A percentile compares a stretch with the other conserved stretches of the same genome.
Conservation (phyloP, 768 basidiomycete genomes). For the Lentinula guzmanii region DNA sequence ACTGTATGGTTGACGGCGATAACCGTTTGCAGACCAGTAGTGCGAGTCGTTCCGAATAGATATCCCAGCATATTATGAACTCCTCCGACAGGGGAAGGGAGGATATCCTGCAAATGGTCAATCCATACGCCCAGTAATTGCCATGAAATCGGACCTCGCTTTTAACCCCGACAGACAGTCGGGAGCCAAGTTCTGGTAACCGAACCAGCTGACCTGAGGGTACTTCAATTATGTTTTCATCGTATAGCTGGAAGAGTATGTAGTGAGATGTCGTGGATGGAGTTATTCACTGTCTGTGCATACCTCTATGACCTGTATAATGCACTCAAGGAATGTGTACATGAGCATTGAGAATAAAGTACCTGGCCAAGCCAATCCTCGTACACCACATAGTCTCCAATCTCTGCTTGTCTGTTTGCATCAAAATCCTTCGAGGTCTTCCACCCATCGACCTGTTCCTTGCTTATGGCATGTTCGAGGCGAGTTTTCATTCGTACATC, state of each 20-base stretch:
- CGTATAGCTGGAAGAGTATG: constrained; percentile 58
- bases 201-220: constrained; percentile 58
- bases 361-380: constrained; percentile 92
- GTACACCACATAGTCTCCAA: constrained; percentile 77
- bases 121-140: constrained; percentile 1
- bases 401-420: constrained; percentile 53
- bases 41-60: constrained; percentile 37
- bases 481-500: constrained; percentile 55
- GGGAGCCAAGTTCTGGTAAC: constrained; percentile 73
- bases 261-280: constrained; percentile 4
- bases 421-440: constrained; percentile 51
- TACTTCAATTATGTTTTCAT: constrained; percentile 74
- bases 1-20: constrained; percentile 71
- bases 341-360: constrained; percentile 15
- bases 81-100: constrained; percentile 44
- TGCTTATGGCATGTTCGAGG: constrained; percentile 71
- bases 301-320: constrained; percentile 69
- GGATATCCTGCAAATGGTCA: constrained; percentile 46
- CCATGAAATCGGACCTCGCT: constrained; percentile 43
- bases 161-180: constrained; percentile 68
- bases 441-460: constrained; percentile 57
- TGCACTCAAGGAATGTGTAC: not conserved
- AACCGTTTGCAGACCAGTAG: constrained; percentile 52
- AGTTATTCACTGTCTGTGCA: constrained; percentile 6
- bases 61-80: constrained; percentile 41